Base-by-base conservation (phyloP, 495 filamentous ascomycete genomes). In the Lepidopterella palustris region DNA sequence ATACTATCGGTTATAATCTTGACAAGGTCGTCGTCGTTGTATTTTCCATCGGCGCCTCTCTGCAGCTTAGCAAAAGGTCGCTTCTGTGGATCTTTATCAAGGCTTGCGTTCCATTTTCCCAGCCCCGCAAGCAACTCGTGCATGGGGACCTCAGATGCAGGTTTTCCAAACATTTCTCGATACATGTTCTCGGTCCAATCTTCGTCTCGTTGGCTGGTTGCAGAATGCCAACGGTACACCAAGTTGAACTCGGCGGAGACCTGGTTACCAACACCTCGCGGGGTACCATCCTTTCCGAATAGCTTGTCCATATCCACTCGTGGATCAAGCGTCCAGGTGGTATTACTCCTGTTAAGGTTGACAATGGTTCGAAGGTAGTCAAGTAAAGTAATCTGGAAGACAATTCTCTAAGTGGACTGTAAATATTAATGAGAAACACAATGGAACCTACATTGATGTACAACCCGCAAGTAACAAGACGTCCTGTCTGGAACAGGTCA, bases 141-240 rank as follows among this genome's bases (percentile, higher is more conserved):
- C 50, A 84, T 56, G 21, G 67, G 73, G 15, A 91, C 61, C 0
- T 80, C 64, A 4, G 62, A 62, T 2, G 77, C 74, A 13, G 85
- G 75, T 69, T 84, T 86, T 3, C 77, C 78, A 8, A 91, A 88
- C n/a, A 91, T 59, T 15, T 79, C 72, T 23, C 73, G 64, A 66
- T 85, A 89, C 56, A 86, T 77, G 11, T 83, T 77, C 59, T 87
- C 77, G 4, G 88, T 82, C 88, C 88, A 92, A 55, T 81, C 75
- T 55, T 89, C 85, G 62, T 93, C 89, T 50, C 81, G 81, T 45
- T 79, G 74, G 1, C 85, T 89, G 56, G 89, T 82, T 65, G 85
- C 87, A 10, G 86, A 85, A 71, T 93, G 89, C 87, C 88, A 93
- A 25, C 87, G 77, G 67, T 90, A 89, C 29, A 86, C 81, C 28